Base-by-base conservation (phyloP, 1,139 yeast species). In the Kodamaea anthophila region DNA sequence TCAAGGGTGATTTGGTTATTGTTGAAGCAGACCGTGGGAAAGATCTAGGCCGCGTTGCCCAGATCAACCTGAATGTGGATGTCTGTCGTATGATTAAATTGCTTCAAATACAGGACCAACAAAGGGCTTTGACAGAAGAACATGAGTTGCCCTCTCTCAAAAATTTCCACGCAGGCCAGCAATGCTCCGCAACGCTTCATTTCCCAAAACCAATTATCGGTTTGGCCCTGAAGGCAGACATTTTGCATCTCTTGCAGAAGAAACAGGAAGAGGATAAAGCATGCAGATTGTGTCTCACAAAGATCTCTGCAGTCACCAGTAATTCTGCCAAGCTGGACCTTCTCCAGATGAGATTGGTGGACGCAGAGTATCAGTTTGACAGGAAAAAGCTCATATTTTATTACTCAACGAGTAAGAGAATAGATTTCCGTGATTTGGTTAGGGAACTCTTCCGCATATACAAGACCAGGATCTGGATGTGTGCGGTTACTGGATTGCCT, bases 11-110 rank as follows among this genome's bases (percentile, higher is more conserved):
- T 51, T 69, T 87, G 49, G 96, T 91, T 9, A 79, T 88, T 42
- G 96, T 88, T 21, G 97, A 91, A 53, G 98, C 97, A n/a, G 98
- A 91, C 52, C 69, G 98, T 29, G 98, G 98, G 23, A 69, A 83
- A 31, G 98, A 91, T 58, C 61, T 91, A 40, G 97, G 96, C 14
- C 74, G 77, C 46, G 76, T 91, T 24, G 72, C 79, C 20, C 77
- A 76, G 41, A 67, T 83, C 39, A 67, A 72, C 37, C 73, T 88
- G 16, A 64, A 79, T 3, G 61, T 79, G 23, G 88, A 84, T 41
- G 80, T 84, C 47, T 71, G 71, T 18, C 46, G 81, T 42, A 50
- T 75, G 34, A 51, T 73, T 49, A 72, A 73, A 41, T 58, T 70
- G 44, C 58, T 72, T 32, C 79, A 73, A 42, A 65, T 62, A 40